phyloP scores from a whole-genome alignment of 129 eudicot species.

The Tagetes erecta region DNA sequence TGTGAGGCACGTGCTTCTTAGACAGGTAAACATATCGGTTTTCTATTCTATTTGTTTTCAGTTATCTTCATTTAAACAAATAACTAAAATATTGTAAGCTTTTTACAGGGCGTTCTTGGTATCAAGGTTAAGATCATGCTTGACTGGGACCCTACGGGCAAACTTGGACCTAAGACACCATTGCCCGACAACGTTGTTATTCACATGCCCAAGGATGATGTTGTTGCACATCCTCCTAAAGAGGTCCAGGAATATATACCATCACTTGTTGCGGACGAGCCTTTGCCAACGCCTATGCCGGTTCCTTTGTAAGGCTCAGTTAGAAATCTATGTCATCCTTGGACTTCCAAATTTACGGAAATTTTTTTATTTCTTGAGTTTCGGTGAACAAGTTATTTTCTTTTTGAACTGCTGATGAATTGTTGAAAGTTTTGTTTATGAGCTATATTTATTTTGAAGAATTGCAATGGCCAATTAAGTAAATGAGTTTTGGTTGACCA shows the following conservation, averaged over 20 bases:
- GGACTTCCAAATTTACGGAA: conserved; percentile 5
- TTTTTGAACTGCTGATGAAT: conserved; percentile 14
- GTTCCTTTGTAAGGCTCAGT: conserved; percentile 15
- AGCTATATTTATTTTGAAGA: neutral
- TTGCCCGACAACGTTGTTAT: conserved; percentile 52
- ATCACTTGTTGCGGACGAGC: conserved; percentile 23
- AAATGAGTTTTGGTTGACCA: neutral
- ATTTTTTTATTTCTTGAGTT: conserved; percentile 25
- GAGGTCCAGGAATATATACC: conserved; percentile 36
- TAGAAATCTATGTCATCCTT: neutral
- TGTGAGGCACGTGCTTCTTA: conserved; percentile 11
- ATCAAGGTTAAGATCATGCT: conserved; percentile 65
- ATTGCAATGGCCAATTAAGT: neutral
- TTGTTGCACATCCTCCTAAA: conserved; percentile 23
- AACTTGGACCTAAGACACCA: conserved; percentile 56
- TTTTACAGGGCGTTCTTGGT: conserved; percentile 58
- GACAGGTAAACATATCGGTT: neutral
- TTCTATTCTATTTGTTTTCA: neutral
- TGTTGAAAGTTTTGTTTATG: conserved; percentile 15
- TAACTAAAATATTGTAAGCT: neutral
- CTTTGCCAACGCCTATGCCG: conserved; percentile 10
- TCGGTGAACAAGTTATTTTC: conserved; percentile 10
- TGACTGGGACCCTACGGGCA: conserved; percentile 62
- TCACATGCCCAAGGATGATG: conserved; percentile 47
- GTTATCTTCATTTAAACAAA: neutral